Evolutionary conservation across 805 yeast species (phyloP).

Genomic region (Saturnispora zaruensis): DNA sequence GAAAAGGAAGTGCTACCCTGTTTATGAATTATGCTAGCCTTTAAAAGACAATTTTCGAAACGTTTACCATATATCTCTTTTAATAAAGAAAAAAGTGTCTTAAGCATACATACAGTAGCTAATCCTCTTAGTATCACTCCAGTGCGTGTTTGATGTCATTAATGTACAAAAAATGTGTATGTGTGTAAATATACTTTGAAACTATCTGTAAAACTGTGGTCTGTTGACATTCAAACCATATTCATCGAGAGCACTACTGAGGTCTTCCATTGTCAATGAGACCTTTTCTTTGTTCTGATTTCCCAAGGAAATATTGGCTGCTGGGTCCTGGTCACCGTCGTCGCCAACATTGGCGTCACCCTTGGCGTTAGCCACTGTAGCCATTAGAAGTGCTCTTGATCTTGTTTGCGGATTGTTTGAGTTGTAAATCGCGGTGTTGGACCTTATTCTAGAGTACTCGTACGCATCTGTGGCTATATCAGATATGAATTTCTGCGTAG

Average conservation of each 20-base stretch:
- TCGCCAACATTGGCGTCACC: constrained; percentile 16
- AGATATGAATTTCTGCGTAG: constrained; percentile 90
- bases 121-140: background rate
- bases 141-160: background rate
- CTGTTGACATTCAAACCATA: constrained; percentile 73
- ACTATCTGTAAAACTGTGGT: constrained; percentile 79
- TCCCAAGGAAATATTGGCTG: constrained; percentile 11
- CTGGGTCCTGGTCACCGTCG: constrained; percentile 25
- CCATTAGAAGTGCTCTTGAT: constrained; percentile 63
- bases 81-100: no score
- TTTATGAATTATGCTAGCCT: constrained; percentile 37
- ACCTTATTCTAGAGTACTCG: constrained; percentile 87
- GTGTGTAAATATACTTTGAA: background rate
- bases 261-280: constrained; percentile 85
- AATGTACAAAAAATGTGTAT: background rate
- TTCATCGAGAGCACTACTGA: constrained; percentile 86
- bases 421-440: constrained; percentile 78
- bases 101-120: background rate
- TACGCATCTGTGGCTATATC: constrained; percentile 96
- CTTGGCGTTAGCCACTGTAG: constrained; percentile 36
- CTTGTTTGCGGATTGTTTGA: constrained; percentile 80
- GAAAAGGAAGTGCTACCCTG: constrained; percentile 54
- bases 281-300: constrained; percentile 41
- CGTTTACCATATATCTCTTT: background rate
- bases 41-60: background rate